Percentiles rank a stretch among this genome's conserved stretches.
Evolutionary conservation across 2,329 filamentous ascomycete species (phyloP).

Genomic region (Monosporascus sp.): DNA sequence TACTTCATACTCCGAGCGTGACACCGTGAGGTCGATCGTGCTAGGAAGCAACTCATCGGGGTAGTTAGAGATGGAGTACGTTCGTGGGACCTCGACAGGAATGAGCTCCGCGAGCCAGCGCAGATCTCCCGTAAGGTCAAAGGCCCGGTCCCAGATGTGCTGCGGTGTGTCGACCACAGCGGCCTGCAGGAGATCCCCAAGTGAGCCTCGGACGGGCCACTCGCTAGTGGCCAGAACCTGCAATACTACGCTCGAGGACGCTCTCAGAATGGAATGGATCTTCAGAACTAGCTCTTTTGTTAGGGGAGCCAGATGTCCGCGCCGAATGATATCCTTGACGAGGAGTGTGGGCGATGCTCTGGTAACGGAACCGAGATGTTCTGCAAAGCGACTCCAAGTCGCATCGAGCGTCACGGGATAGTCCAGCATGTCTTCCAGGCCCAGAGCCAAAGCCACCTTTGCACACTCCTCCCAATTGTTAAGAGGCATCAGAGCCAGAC

Average conservation of each 20-base stretch:
- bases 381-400: slow-evolving; percentile 43
- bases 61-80: slow-evolving; percentile 48
- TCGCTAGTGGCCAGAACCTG: slow-evolving; percentile 44
- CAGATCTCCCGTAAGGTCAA: slow-evolving; percentile 36
- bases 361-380: slow-evolving; percentile 38
- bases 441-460: slow-evolving; percentile 48
- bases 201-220: slow-evolving; percentile 46
- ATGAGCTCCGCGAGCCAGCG: slow-evolving; percentile 44
- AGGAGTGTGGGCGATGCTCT: slow-evolving; percentile 26
- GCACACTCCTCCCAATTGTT: slow-evolving; percentile 52
- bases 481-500: slow-evolving; percentile 50
- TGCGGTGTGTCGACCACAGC: slow-evolving; percentile 43
- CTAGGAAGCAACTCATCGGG: slow-evolving; percentile 45
- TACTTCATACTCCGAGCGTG: slow-evolving; percentile 45
- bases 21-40: slow-evolving; percentile 47
- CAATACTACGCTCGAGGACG: slow-evolving; percentile 45
- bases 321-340: slow-evolving; percentile 44
- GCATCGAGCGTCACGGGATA: slow-evolving; percentile 32
- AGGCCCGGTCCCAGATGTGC: slow-evolving; percentile 47
- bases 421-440: slow-evolving; percentile 43
- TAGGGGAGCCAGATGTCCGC: slow-evolving; percentile 47
- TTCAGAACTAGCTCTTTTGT: slow-evolving; percentile 47
- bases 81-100: slow-evolving; percentile 44
- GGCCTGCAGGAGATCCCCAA: slow-evolving; percentile 46
- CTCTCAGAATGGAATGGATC: slow-evolving; percentile 42